phyloP scores from a whole-genome alignment of 495 filamentous ascomycete genomes.

The Astrothelium macrocarpum region DNA sequence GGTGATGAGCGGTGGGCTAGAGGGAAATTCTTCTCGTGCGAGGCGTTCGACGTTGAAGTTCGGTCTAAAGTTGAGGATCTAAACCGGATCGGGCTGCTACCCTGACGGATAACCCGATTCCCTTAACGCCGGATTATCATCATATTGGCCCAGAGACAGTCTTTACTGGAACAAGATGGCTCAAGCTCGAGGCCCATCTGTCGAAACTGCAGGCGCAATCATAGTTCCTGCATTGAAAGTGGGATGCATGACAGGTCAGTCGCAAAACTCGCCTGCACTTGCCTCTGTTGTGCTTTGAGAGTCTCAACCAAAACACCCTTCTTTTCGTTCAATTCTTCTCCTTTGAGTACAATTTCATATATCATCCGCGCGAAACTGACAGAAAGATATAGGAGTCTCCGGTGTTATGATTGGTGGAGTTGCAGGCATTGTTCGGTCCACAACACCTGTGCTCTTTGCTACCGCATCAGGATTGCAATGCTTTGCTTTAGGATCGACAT shows the following conservation, averaged over 20 bases:
- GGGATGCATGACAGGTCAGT: slow-evolving; percentile 1
- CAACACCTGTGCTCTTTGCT: slow-evolving; percentile 59
- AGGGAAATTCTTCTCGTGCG: slow-evolving; percentile 7
- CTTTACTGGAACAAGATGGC: background rate
- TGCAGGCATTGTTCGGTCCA: slow-evolving; percentile 56
- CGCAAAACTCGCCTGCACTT: background rate
- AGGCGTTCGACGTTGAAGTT: slow-evolving; percentile 5
- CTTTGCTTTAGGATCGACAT: slow-evolving; percentile 65
- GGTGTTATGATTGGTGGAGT: slow-evolving; percentile 67
- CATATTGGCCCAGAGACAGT: background rate
- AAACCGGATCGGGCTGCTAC: slow-evolving; percentile 1
- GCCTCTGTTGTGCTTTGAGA: background rate
- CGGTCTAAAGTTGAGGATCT: slow-evolving; percentile 2
- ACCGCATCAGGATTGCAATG: slow-evolving; percentile 66
- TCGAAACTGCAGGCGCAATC: background rate
- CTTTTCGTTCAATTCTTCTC: no score
- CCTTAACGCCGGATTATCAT: background rate
- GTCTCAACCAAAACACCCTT: background rate
- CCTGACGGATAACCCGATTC: background rate
- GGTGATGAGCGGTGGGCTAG: slow-evolving; percentile 6
- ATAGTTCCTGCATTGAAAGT: background rate
- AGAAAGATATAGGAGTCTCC: slow-evolving; percentile 42
- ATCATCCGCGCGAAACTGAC: background rate
- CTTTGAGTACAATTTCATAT: no score
- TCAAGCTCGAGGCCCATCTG: background rate